Evolutionary conservation across 2,329 filamentous ascomycete species (phyloP).

Genomic region (Cladophialophora psammophila): DNA sequence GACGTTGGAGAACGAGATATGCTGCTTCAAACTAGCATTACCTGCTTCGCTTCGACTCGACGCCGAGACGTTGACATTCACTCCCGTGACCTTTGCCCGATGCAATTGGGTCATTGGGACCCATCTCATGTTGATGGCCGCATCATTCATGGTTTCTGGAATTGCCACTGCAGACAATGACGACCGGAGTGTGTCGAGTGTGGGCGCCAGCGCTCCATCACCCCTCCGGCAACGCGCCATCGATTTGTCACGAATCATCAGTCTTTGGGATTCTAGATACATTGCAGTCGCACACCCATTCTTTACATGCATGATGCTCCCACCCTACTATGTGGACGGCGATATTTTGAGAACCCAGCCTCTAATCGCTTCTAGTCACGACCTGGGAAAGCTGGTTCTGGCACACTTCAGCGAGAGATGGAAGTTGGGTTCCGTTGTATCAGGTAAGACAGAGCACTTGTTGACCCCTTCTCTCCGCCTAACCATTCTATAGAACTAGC

Average conservation of each 20-base stretch:
- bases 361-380: constrained; percentile 29
- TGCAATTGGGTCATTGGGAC: constrained; percentile 36
- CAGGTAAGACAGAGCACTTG: constrained; percentile 17
- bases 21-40: constrained; percentile 33
- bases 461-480: background rate
- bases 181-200: constrained; percentile 30
- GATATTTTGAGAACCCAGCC: constrained; percentile 28
- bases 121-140: constrained; percentile 35
- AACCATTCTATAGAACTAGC: constrained; percentile 25
- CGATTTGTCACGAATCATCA: constrained; percentile 34
- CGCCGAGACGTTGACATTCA: constrained; percentile 25
- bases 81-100: constrained; percentile 25
- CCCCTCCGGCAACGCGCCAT: constrained; percentile 32
- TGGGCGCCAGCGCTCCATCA: constrained; percentile 10
- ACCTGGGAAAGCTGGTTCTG: constrained; percentile 31
- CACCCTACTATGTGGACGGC: constrained; percentile 27
- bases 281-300: constrained; percentile 34
- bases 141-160: constrained; percentile 32
- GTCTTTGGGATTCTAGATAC: constrained; percentile 34
- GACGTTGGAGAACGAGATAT: constrained; percentile 34
- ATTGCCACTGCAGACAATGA: constrained; percentile 26
- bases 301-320: constrained; percentile 34
- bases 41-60: constrained; percentile 31
- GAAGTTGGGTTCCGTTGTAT: constrained; percentile 31
- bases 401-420: constrained; percentile 31